Percentiles rank a stretch among this genome's conserved stretches.
Conservation (phyloP, 495 filamentous ascomycete species). For the Tricharina praecox region DNA sequence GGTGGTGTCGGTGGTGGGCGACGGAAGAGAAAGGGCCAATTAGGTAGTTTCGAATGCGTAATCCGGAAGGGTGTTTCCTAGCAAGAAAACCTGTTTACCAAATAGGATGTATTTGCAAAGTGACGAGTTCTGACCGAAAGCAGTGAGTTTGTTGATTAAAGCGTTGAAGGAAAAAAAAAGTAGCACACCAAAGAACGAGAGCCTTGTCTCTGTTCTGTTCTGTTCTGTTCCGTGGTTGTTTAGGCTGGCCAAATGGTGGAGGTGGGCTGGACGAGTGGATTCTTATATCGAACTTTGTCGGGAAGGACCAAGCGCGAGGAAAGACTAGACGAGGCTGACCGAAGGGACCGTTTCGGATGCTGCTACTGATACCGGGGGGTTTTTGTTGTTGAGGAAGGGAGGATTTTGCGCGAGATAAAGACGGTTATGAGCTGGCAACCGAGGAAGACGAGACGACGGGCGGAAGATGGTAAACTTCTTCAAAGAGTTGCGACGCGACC, state of each 20-base stretch:
- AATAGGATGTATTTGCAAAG: too few species aligned
- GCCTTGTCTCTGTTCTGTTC: neutral
- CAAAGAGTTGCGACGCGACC: neutral
- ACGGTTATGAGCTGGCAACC: neutral
- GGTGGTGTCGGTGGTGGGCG: slow-evolving; percentile 25
- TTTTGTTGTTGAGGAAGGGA: neutral
- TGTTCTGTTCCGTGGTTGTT: neutral
- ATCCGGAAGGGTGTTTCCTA: neutral
- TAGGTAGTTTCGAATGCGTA: slow-evolving; percentile 5
- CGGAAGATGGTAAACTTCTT: neutral
- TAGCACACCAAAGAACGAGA: neutral
- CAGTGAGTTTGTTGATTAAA: too few species aligned
- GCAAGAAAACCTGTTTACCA: too few species aligned
- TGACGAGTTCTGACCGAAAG: too few species aligned
- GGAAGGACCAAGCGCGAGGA: neutral
- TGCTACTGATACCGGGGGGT: neutral
- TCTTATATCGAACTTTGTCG: neutral
- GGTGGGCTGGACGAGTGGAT: neutral
- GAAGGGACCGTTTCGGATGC: neutral
- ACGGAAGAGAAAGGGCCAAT: slow-evolving; percentile 12
- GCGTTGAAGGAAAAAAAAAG: neutral
- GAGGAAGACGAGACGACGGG: neutral
- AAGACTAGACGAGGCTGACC: neutral
- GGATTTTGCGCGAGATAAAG: neutral
- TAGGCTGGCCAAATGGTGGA: neutral